A percentile compares a stretch with the other conserved stretches of the same genome.
phyloP scores from a whole-genome alignment of 2,329 filamentous ascomycete genomes.

The Penicillium capsulatum region DNA sequence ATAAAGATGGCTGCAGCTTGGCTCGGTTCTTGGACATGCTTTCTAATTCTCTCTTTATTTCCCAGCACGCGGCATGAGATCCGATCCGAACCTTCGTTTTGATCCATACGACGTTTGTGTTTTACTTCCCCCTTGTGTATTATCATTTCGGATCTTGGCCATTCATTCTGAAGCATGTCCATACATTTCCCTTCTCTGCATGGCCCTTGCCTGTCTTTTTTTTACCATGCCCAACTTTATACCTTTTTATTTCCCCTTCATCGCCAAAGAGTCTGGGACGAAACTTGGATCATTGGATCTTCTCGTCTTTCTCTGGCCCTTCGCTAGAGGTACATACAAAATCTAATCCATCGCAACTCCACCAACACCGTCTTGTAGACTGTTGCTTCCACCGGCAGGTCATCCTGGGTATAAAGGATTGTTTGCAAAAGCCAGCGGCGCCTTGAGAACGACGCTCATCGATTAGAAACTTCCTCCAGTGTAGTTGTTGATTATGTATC shows the following conservation, averaged over 20 bases:
- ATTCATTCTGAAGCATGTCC: constrained; percentile 11
- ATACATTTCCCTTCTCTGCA: constrained; percentile 12
- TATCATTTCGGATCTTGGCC: constrained; percentile 13
- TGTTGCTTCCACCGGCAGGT: too few relatives aligned
- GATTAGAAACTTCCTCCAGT: too few relatives aligned
- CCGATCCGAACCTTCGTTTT: constrained; percentile 5
- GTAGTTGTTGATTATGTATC: not conserved
- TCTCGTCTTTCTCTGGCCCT: too few relatives aligned
- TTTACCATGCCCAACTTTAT: not conserved
- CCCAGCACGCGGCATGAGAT: constrained; percentile 6
- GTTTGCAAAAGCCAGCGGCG: too few relatives aligned
- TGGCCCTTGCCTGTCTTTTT: constrained; percentile 4
- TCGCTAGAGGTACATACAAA: not conserved
- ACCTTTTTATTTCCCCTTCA: constrained; percentile 1
- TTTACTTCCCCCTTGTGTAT: constrained; percentile 13
- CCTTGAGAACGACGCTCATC: too few relatives aligned
- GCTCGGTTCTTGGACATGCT: constrained; percentile 25
- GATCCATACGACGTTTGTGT: constrained; percentile 1
- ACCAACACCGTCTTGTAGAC: too few relatives aligned
- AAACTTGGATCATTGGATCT: too few relatives aligned
- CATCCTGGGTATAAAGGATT: too few relatives aligned
- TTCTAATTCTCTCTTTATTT: constrained; percentile 10
- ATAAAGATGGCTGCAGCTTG: constrained; percentile 9
- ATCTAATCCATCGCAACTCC: not conserved
- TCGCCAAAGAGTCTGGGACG: too few relatives aligned